Conservation (phyloP, 495 filamentous ascomycete genomes). For the Penicillium subrubescens region DNA sequence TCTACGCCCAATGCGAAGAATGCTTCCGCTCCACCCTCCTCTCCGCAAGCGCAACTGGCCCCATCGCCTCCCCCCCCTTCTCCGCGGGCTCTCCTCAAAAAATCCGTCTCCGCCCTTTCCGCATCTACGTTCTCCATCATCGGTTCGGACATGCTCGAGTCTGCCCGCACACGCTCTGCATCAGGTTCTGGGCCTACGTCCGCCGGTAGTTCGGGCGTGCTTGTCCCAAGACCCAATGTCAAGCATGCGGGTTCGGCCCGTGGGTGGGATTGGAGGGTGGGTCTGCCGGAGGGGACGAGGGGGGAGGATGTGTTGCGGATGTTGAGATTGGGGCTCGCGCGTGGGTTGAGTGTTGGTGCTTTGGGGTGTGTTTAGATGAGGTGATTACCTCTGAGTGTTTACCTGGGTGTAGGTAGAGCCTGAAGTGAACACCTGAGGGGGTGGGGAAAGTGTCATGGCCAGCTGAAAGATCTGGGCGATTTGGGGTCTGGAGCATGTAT, state of each 20-base stretch:
- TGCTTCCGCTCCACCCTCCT: slow-evolving; percentile 61
- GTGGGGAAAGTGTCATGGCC: background rate
- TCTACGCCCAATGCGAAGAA: slow-evolving; percentile 69
- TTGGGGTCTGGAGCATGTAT: slow-evolving; percentile 13
- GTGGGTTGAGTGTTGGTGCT: slow-evolving; percentile 49
- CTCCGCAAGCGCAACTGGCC: slow-evolving; percentile 46
- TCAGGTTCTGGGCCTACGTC: slow-evolving; percentile 48
- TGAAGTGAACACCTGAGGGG: background rate
- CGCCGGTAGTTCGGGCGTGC: slow-evolving; percentile 55
- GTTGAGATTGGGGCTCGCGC: slow-evolving; percentile 73
- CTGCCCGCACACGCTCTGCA: slow-evolving; percentile 49
- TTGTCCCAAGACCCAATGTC: slow-evolving; percentile 45
- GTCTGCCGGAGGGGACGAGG: slow-evolving; percentile 55
- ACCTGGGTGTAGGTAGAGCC: background rate
- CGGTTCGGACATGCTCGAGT: slow-evolving; percentile 69
- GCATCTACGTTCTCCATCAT: slow-evolving; percentile 65
- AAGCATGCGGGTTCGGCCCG: slow-evolving; percentile 48
- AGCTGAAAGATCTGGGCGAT: slow-evolving; percentile 6
- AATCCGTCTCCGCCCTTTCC: slow-evolving; percentile 61
- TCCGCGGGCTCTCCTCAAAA: slow-evolving; percentile 66
- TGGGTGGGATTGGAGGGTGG: slow-evolving; percentile 85
- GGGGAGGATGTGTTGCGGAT: slow-evolving; percentile 70
- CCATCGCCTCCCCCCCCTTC: slow-evolving; percentile 49
- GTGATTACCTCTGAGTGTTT: background rate
- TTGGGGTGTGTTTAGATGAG: slow-evolving; percentile 30